phyloP scores from a whole-genome alignment of 2,329 filamentous ascomycete genomes.

The Basipetospora chlamydospora region DNA sequence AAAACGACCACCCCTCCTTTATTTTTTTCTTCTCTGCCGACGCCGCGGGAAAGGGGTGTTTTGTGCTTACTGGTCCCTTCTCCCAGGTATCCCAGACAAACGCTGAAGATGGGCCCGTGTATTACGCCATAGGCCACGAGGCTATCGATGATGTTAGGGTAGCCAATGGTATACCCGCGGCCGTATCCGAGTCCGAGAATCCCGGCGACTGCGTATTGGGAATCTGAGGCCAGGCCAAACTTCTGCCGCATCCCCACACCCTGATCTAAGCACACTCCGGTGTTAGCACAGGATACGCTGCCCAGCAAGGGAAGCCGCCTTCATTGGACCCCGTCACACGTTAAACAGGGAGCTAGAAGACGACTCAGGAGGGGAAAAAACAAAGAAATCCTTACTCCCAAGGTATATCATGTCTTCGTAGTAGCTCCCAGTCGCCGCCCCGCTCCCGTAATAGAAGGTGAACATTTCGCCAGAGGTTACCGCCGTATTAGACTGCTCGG shows the following conservation, averaged over 20 bases:
- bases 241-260: slow-evolving; percentile 9
- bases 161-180: slow-evolving; percentile 18
- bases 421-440: slow-evolving; percentile 2
- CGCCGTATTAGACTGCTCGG: neutral
- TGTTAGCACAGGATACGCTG: too few species aligned
- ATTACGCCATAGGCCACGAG: slow-evolving; percentile 19
- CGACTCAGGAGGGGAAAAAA: neutral
- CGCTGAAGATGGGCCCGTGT: slow-evolving; percentile 20
- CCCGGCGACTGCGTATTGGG: slow-evolving; percentile 21
- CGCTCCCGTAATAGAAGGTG: slow-evolving; percentile 2
- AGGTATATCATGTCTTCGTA: slow-evolving; percentile 5
- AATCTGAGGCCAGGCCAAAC: slow-evolving; percentile 21
- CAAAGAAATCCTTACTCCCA: neutral
- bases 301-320: too few species aligned
- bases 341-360: too few species aligned
- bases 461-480: neutral
- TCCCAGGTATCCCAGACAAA: slow-evolving; percentile 19
- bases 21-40: too few species aligned
- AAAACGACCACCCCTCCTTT: too few species aligned
- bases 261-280: neutral
- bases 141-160: slow-evolving; percentile 19
- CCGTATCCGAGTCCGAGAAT: slow-evolving; percentile 22
- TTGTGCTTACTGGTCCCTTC: slow-evolving; percentile 16
- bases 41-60: too few species aligned
- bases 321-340: too few species aligned